Base-by-base conservation (phyloP, 2,329 filamentous ascomycete species). In the Magnaporthales sp. region DNA sequence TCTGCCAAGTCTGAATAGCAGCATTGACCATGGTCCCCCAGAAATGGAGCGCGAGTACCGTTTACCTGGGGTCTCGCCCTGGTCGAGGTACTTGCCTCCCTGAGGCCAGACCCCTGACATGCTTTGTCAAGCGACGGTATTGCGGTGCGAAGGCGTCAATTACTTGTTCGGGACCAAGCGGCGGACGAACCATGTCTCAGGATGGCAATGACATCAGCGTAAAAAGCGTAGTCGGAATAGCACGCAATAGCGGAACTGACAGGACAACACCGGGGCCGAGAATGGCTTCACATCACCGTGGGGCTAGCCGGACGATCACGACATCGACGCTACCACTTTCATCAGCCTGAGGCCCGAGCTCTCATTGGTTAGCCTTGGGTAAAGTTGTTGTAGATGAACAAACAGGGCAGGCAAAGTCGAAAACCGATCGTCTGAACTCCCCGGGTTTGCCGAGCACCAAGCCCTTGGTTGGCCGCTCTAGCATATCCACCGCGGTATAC, bases 241-340 rank as follows among this genome's bases (percentile, higher is more conserved):
- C 58, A 65, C 65, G 67, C 65, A 66, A 67, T 66, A 56, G 56
- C 30, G 62, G 32, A 24, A 32, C 24, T 32, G 26, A 26, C 31
- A 24, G 61, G 32, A 38, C 62, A 64, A 46, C 32, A 11, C 27
- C 31, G 24, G 31, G 19, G 32, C 32, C 38, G 68, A 66, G 30
- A 27, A 66, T 54, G 56, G 24, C 64, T 27, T 66, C 64, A 66
- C 56, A 66, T 51, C 38, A 51, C 38, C 38, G 38, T 51, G 38
- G 38, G n/a, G 38, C 38, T 19, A 67, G 68, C 60, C 58, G 65
- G 66, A 68, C 63, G 77, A 82, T 81, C 80, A 82, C 80, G 80
- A 81, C 80, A 82, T 82, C 80, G 76, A 77, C 80, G 80, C 80
- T 81, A 82, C 77, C 69, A 75, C 80, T 79, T 79, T 81, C 79